These are phyloP conservation scores for Hippophae rhamnoides DNA, from an alignment of 306 rosid species.

Conservation along the genomic window DNA sequence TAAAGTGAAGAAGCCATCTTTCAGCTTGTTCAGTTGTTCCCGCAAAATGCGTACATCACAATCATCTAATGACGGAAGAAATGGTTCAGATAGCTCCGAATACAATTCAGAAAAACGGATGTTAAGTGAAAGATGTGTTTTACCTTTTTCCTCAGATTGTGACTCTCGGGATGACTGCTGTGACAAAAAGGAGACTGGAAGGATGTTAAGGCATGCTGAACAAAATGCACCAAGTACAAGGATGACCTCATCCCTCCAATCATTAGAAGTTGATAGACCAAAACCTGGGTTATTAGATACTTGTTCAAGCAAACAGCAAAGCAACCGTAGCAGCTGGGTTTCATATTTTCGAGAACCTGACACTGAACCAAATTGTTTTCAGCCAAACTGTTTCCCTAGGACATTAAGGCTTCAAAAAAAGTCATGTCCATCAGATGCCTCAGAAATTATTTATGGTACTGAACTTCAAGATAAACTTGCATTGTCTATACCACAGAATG, in stretches of 20 bases:
- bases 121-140: conserved; percentile 25
- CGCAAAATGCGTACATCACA: conserved; percentile 35
- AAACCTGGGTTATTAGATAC: conserved; percentile 26
- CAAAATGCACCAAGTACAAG: conserved; percentile 57
- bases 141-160: conserved; percentile 32
- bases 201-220: conserved; percentile 44
- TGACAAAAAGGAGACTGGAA: conserved; percentile 28
- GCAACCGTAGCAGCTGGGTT: conserved; percentile 26
- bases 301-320: conserved; percentile 27
- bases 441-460: conserved; percentile 26
- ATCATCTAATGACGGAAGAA: conserved; percentile 32
- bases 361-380: conserved; percentile 40
- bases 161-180: conserved; percentile 25
- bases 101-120: conserved; percentile 31
- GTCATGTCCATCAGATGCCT: conserved; percentile 25
- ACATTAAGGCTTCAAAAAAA: conserved; percentile 38
- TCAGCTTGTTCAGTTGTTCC: conserved; percentile 56
- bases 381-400: conserved; percentile 51
- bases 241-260: conserved; percentile 23
- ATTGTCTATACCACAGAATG: conserved; percentile 25
- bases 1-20: conserved; percentile 40
- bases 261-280: conserved; percentile 27
- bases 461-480: conserved; percentile 25
- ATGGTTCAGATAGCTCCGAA: conserved; percentile 39
- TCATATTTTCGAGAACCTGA: conserved; percentile 28